Evolutionary conservation across 495 filamentous ascomycete genomes (phyloP).

Genomic region (Xylaria longipes): DNA sequence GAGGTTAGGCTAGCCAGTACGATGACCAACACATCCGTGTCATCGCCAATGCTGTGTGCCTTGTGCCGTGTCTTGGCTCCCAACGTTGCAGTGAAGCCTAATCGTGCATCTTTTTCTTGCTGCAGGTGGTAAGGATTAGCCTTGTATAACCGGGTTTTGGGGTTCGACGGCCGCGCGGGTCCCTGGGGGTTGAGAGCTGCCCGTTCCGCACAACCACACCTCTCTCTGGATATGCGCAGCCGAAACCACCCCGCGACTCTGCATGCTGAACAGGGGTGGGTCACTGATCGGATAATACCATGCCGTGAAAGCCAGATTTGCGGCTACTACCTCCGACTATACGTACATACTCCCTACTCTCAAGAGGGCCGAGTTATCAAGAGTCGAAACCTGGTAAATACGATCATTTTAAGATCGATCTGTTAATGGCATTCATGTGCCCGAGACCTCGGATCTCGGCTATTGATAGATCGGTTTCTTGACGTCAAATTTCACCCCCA

Average conservation of each 20-base stretch:
- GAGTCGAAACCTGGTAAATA: not conserved
- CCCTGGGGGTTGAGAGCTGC: not conserved
- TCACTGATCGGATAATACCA: conserved; percentile 22
- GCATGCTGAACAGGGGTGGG: conserved; percentile 23
- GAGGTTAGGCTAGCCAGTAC: conserved; percentile 64
- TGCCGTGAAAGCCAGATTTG: conserved; percentile 25
- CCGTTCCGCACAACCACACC: conserved; percentile 14
- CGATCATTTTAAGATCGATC: not conserved
- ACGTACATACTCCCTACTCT: not conserved
- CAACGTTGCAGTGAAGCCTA: conserved; percentile 3
- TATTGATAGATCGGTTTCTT: conserved; percentile 20
- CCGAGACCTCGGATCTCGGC: conserved; percentile 13
- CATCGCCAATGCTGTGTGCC: not conserved
- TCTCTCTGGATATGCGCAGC: not conserved
- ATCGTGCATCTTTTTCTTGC: conserved; percentile 18
- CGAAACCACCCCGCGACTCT: conserved; percentile 21
- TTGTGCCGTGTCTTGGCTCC: conserved; percentile 17
- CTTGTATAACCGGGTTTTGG: conserved; percentile 22
- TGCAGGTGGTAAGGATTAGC: conserved; percentile 14
- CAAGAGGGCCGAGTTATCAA: not conserved
- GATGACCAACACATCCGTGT: conserved; percentile 10
- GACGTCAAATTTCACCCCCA: conserved; percentile 15
- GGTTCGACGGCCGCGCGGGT: not conserved
- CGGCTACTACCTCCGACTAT: conserved; percentile 18
- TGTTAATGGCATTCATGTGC: conserved; percentile 18